These are phyloP conservation scores for Leishmania amazonensis DNA, from an alignment of 208 protist species.

Conservation along the genomic window DNA sequence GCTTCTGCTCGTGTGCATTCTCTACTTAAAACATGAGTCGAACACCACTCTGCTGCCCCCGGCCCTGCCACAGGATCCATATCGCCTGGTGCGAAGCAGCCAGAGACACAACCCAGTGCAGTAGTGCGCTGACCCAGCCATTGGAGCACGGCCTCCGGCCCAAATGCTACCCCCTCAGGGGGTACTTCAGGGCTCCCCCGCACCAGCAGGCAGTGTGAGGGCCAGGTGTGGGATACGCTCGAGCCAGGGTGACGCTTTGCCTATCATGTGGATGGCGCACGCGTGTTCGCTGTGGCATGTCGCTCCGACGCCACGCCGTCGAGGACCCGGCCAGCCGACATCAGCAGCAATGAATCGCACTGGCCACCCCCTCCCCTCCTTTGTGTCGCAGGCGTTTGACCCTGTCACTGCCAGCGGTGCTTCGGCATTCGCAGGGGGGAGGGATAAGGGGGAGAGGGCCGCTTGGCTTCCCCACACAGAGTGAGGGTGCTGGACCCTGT, in stretches of 20 bases:
- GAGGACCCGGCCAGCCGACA: too few relatives aligned
- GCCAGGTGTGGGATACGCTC: background rate
- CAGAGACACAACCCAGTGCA: background rate
- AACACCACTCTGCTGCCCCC: background rate
- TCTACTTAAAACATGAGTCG: background rate
- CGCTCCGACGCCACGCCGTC: background rate
- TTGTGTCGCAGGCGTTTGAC: background rate
- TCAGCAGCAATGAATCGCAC: background rate
- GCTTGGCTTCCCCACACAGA: background rate
- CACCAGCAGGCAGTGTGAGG: background rate
- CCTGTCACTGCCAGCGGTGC: background rate
- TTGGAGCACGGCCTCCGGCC: background rate
- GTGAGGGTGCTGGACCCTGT: background rate
- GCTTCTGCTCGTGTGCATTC: background rate
- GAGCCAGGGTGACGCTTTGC: background rate
- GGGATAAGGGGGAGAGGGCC: background rate
- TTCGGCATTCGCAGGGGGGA: background rate
- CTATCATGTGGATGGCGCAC: background rate
- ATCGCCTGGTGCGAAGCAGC: background rate
- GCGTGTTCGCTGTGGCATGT: background rate
- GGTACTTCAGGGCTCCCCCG: too few relatives aligned
- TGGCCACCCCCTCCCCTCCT: background rate
- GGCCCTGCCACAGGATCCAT: background rate
- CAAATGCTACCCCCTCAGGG: background rate
- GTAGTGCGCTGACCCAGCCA: background rate